A percentile compares a stretch with the other conserved stretches of the same genome.
phyloP scores from a whole-genome alignment of 2,329 filamentous ascomycete species.

The Colletotrichum lindemuthianum region DNA sequence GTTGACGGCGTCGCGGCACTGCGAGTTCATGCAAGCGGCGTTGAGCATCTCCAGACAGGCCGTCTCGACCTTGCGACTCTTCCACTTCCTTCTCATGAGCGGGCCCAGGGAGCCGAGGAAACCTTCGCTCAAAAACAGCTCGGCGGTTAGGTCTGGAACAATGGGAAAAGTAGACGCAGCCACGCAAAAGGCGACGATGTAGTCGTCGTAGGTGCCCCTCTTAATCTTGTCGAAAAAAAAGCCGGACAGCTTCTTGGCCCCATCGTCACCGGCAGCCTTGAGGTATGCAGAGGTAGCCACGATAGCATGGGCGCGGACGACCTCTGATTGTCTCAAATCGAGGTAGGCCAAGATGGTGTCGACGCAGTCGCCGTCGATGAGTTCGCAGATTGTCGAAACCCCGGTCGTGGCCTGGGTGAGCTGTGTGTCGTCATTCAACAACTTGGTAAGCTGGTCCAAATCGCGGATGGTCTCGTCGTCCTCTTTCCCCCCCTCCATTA shows the following conservation, averaged over 20 bases:
- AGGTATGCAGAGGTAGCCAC: conserved; percentile 86
- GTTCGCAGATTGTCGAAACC: conserved; percentile 62
- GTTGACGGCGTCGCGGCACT: conserved; percentile 83
- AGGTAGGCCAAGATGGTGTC: conserved; percentile 88
- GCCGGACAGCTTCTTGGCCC: conserved; percentile 73
- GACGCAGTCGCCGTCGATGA: conserved; percentile 79
- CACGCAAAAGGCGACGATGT: conserved; percentile 93
- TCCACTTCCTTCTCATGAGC: conserved; percentile 82
- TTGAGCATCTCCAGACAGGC: conserved; percentile 90
- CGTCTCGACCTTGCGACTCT: conserved; percentile 86
- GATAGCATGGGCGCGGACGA: conserved; percentile 82
- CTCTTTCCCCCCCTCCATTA: conserved; percentile 92
- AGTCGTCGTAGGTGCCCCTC: conserved; percentile 84
- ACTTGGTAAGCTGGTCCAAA: conserved; percentile 67
- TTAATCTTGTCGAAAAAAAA: conserved; percentile 80
- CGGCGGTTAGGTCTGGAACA: conserved; percentile 76
- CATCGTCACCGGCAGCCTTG: conserved; percentile 77
- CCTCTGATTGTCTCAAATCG: conserved; percentile 80
- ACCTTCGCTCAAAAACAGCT: conserved; percentile 87
- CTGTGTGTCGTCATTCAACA: conserved; percentile 65
- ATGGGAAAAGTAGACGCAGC: conserved; percentile 89
- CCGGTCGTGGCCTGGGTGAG: conserved; percentile 48
- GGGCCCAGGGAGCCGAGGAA: conserved; percentile 83
- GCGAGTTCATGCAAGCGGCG: conserved; percentile 85
- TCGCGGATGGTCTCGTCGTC: conserved; percentile 74